phyloP scores from a whole-genome alignment of 441 rosid genomes.

The Geranium incanum region DNA sequence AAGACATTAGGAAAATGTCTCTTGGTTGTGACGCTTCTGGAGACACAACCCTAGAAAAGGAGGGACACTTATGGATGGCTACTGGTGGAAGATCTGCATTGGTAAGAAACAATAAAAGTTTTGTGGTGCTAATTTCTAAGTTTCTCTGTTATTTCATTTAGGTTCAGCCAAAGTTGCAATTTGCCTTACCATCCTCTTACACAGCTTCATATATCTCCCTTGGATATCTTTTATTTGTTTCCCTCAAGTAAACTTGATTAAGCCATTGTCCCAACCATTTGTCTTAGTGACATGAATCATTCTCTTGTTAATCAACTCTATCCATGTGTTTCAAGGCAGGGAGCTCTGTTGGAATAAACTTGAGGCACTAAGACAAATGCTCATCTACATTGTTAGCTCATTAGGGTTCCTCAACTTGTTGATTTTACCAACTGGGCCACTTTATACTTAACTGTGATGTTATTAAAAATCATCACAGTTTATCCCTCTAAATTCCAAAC shows the following conservation, averaged over 20 bases:
- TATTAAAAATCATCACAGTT: background rate
- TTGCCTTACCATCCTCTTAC: background rate
- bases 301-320: slow-evolving; percentile 1
- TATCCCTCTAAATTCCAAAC: background rate
- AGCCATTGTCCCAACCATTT: background rate
- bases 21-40: slow-evolving; percentile 43
- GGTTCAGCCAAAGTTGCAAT: background rate
- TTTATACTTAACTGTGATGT: background rate
- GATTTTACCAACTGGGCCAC: background rate
- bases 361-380: background rate
- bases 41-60: slow-evolving; percentile 41
- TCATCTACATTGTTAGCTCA: slow-evolving; percentile 7
- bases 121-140: slow-evolving; percentile 9
- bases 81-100: slow-evolving; percentile 54
- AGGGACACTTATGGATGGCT: slow-evolving; percentile 73
- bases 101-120: slow-evolving; percentile 45
- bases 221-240: background rate
- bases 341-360: background rate
- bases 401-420: background rate
- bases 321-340: slow-evolving; percentile 5
- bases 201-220: background rate
- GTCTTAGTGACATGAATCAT: slow-evolving; percentile 1
- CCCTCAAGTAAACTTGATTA: slow-evolving; percentile 4
- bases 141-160: slow-evolving; percentile 2
- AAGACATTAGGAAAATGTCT: slow-evolving; percentile 78